Percentiles rank a stretch among this genome's conserved stretches.
Evolutionary conservation across 2,329 filamentous ascomycete genomes (phyloP).

Genomic region (Fusarium robinianum): DNA sequence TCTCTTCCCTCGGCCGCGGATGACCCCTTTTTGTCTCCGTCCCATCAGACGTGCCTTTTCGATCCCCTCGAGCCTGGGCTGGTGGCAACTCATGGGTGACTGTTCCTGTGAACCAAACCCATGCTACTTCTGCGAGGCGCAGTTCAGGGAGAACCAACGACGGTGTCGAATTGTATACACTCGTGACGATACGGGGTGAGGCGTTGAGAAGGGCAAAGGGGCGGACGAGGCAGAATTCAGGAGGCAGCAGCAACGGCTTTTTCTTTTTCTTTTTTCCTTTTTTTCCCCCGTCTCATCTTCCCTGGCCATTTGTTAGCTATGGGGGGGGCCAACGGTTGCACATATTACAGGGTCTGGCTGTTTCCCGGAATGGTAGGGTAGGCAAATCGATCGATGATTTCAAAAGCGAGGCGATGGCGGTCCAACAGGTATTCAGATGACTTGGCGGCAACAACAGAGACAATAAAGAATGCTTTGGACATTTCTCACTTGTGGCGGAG

Average conservation of each 20-base stretch:
- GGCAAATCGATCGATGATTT: constrained; percentile 18
- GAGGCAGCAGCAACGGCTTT: constrained; percentile 12
- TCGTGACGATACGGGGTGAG: background rate
- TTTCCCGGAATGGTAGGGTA: constrained; percentile 24
- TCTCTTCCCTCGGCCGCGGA: no score
- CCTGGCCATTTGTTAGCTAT: constrained; percentile 28
- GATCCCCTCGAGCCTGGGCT: no score
- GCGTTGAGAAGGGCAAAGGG: background rate
- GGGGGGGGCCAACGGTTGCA: constrained; percentile 27
- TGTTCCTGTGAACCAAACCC: constrained; percentile 1
- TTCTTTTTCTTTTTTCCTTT: no score
- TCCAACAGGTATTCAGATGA: no score
- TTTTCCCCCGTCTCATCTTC: no score
- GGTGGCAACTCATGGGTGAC: no score
- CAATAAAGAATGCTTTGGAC: background rate
- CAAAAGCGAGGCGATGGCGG: background rate
- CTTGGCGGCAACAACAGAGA: background rate
- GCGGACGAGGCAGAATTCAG: constrained; percentile 8
- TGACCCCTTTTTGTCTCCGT: no score
- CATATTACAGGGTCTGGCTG: constrained; percentile 25
- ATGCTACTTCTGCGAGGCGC: background rate
- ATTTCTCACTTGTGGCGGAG: no score
- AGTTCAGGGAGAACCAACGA: background rate
- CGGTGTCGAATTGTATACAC: no score
- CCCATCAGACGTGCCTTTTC: no score